These are phyloP conservation scores for Leccinum boreale DNA, from an alignment of 768 basidiomycete genomes.

Conservation along the genomic window DNA sequence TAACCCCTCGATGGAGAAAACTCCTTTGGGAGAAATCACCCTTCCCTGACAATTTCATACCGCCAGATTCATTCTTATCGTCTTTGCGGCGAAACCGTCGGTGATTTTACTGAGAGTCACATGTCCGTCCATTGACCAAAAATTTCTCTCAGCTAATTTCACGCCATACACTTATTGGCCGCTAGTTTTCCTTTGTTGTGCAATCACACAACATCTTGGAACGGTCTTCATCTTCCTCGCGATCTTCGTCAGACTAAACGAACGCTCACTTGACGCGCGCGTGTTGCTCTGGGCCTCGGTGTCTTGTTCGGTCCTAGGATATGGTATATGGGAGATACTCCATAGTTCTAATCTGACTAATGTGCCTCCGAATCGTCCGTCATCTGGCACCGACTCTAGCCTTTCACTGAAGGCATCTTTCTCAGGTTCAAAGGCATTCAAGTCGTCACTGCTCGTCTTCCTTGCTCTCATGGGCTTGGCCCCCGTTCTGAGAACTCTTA, in stretches of 20 bases:
- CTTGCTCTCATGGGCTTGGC: slow-evolving; percentile 86
- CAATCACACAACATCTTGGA: slow-evolving; percentile 83
- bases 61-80: slow-evolving; percentile 66
- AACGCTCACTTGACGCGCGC: slow-evolving; percentile 62
- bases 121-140: slow-evolving; percentile 8
- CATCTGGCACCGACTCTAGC: not conserved
- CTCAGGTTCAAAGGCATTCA: slow-evolving; percentile 67
- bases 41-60: slow-evolving; percentile 85
- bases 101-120: slow-evolving; percentile 27
- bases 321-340: slow-evolving; percentile 58
- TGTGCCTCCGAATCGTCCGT: slow-evolving; percentile 26
- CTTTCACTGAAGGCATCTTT: slow-evolving; percentile 9
- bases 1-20: slow-evolving; percentile 55
- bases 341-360: slow-evolving; percentile 35
- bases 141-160: slow-evolving; percentile 63
- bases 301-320: slow-evolving; percentile 57
- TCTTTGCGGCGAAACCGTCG: slow-evolving; percentile 77
- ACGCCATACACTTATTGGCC: slow-evolving; percentile 74
- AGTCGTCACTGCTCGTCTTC: slow-evolving; percentile 84
- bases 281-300: slow-evolving; percentile 65
- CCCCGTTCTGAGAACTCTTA: slow-evolving; percentile 88
- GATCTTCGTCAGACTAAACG: slow-evolving; percentile 70
- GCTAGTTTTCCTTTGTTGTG: slow-evolving; percentile 63
- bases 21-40: slow-evolving; percentile 76
- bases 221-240: slow-evolving; percentile 79